Evolutionary conservation across 306 rosid genomes (phyloP).

Genomic region (Pyrus communis): DNA sequence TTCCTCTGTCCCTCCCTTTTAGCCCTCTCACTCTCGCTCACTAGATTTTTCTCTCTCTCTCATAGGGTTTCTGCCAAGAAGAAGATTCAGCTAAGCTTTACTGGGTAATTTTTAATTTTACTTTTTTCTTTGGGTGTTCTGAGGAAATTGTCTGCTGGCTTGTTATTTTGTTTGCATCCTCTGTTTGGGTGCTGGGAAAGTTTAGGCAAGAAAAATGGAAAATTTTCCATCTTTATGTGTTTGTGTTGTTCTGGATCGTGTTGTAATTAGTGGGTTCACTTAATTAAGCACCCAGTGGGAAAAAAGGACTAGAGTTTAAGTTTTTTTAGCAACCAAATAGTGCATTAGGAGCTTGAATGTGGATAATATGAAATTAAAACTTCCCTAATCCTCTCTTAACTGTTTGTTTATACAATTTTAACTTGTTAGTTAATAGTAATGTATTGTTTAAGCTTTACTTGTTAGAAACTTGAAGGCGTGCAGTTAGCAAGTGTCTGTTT

Average conservation of each 20-base stretch:
- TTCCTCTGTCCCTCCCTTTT: conserved; percentile 30
- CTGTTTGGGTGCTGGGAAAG: conserved; percentile 9
- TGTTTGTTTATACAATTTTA: not conserved
- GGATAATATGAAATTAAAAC: not conserved
- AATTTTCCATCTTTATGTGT: not conserved
- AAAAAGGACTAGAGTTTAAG: not conserved
- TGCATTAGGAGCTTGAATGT: not conserved
- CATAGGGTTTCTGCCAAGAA: conserved; percentile 36
- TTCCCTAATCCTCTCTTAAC: not conserved
- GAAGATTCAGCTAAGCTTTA: conserved; percentile 16
- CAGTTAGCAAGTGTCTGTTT: not conserved
- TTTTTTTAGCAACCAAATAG: not conserved
- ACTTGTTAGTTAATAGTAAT: not conserved
- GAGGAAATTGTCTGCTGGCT: not conserved
- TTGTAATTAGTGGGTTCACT: not conserved
- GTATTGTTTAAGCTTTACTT: not conserved
- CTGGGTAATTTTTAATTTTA: conserved; percentile 13
- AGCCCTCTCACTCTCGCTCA: conserved; percentile 17
- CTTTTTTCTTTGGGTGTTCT: not conserved
- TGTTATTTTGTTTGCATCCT: not conserved
- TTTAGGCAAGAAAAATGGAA: not conserved
- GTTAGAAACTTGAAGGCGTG: conserved; percentile 8
- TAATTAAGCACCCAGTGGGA: not conserved
- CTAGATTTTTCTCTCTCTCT: conserved; percentile 17
- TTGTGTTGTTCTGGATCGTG: not conserved